phyloP scores from a whole-genome alignment of 495 filamentous ascomycete species.

The Mytilinidion resinicola region DNA sequence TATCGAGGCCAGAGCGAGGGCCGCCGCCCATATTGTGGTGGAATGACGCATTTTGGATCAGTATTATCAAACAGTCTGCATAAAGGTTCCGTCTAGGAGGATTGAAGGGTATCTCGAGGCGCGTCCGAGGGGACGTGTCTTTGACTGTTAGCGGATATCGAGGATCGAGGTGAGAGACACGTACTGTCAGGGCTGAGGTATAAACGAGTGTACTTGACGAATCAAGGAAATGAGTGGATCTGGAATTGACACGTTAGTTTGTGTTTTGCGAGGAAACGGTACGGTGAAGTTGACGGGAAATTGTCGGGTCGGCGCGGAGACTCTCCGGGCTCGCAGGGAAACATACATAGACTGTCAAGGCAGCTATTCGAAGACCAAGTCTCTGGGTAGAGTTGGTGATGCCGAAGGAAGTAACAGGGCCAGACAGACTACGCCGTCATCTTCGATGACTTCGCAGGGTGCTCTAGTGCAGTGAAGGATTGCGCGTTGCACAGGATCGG shows the following conservation, averaged over 20 bases:
- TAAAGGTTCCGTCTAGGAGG: background rate
- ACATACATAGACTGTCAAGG: conserved; percentile 25
- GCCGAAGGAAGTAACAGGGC: background rate
- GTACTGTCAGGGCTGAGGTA: conserved; percentile 26
- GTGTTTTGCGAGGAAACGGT: background rate
- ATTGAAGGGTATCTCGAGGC: conserved; percentile 16
- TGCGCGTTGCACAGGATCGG: conserved; percentile 1
- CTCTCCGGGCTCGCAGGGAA: background rate
- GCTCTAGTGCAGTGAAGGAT: conserved; percentile 3
- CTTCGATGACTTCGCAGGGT: conserved; percentile 1
- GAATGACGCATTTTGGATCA: conserved; percentile 31
- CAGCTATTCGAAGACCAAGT: conserved; percentile 18
- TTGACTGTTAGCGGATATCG: conserved; percentile 4
- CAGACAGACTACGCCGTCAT: conserved; percentile 23
- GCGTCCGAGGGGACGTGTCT: conserved; percentile 8
- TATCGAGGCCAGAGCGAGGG: conserved; percentile 32
- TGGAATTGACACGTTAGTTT: conserved; percentile 4
- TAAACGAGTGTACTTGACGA: conserved; percentile 38
- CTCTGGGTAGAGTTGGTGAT: conserved; percentile 16
- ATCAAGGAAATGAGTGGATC: conserved; percentile 27
- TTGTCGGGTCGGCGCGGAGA: background rate
- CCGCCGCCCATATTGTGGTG: conserved; percentile 36
- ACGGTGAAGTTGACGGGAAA: background rate
- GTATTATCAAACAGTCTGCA: conserved; percentile 15
- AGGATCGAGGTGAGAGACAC: conserved; percentile 2